Evolutionary conservation across 2,329 filamentous ascomycete genomes (phyloP).

Genomic region (Dendryphion nanum): DNA sequence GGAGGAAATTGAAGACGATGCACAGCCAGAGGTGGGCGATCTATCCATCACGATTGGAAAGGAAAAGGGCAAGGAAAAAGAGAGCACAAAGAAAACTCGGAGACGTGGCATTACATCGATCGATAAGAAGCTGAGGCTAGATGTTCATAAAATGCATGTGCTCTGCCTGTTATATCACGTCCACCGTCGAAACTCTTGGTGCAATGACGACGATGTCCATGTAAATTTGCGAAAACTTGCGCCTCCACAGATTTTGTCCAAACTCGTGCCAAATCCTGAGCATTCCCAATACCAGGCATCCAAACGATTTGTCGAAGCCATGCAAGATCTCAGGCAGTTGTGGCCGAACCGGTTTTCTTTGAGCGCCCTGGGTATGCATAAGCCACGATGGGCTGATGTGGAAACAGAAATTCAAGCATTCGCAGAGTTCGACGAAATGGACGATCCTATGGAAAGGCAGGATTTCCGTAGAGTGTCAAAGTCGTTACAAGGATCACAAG

Average conservation of each 20-base stretch:
- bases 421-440: constrained; percentile 57
- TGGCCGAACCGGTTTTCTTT: constrained; percentile 72
- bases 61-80: constrained; percentile 28
- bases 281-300: constrained; percentile 74
- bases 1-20: constrained; percentile 18
- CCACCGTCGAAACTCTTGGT: constrained; percentile 80
- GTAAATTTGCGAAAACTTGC: constrained; percentile 54
- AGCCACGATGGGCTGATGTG: constrained; percentile 67
- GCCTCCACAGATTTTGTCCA: constrained; percentile 62
- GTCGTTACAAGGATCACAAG: constrained; percentile 74
- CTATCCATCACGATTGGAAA: constrained; percentile 43
- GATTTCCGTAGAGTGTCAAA: constrained; percentile 74
- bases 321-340: constrained; percentile 65
- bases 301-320: constrained; percentile 73
- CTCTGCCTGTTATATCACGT: constrained; percentile 79
- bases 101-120: constrained; percentile 55
- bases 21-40: constrained; percentile 36
- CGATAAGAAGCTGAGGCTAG: constrained; percentile 62
- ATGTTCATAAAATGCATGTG: constrained; percentile 84
- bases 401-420: constrained; percentile 56
- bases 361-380: constrained; percentile 52
- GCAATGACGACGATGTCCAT: constrained; percentile 73
- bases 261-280: constrained; percentile 66
- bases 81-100: constrained; percentile 34
- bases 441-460: constrained; percentile 64